phyloP scores from a whole-genome alignment of 441 rosid species.

The Euphorbia celastroides region DNA sequence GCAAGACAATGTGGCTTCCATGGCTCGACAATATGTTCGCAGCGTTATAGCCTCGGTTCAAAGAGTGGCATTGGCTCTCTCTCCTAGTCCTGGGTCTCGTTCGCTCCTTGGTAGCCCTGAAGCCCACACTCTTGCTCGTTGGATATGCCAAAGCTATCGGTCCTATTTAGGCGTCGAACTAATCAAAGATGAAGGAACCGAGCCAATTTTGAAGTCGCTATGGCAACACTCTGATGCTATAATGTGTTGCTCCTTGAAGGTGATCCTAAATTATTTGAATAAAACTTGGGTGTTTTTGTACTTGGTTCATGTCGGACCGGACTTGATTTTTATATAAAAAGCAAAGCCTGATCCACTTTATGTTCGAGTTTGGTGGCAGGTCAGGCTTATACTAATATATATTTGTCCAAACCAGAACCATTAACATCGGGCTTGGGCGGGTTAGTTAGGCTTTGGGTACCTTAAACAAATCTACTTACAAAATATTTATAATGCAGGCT shows the following conservation, averaged over 20 bases:
- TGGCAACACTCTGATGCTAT: conserved; percentile 97
- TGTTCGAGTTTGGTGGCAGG: too few relatives aligned
- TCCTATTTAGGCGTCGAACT: conserved; percentile 85
- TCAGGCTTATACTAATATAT: too few relatives aligned
- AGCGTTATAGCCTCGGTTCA: conserved; percentile 91
- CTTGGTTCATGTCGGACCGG: too few relatives aligned
- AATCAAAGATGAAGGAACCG: conserved; percentile 67
- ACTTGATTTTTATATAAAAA: too few relatives aligned
- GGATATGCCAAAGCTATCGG: conserved; percentile 97
- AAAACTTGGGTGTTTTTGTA: too few relatives aligned
- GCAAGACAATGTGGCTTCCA: conserved; percentile 91
- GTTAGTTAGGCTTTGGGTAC: too few relatives aligned
- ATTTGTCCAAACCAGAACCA: too few relatives aligned
- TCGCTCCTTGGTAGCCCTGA: conserved; percentile 89
- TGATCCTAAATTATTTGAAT: too few relatives aligned
- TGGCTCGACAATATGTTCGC: conserved; percentile 95
- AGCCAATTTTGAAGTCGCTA: conserved; percentile 66
- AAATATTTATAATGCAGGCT: conserved; percentile 37
- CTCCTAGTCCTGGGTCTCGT: conserved; percentile 77
- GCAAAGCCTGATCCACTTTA: too few relatives aligned
- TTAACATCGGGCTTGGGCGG: too few relatives aligned
- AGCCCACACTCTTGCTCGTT: conserved; percentile 94
- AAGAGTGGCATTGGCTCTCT: conserved; percentile 94
- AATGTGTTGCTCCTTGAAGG: conserved; percentile 96
- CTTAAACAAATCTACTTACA: too few relatives aligned